Percentiles rank a stretch among this genome's conserved stretches.
phyloP scores from a whole-genome alignment of 2,329 filamentous ascomycete genomes.

The Colletotrichum abscissum region DNA sequence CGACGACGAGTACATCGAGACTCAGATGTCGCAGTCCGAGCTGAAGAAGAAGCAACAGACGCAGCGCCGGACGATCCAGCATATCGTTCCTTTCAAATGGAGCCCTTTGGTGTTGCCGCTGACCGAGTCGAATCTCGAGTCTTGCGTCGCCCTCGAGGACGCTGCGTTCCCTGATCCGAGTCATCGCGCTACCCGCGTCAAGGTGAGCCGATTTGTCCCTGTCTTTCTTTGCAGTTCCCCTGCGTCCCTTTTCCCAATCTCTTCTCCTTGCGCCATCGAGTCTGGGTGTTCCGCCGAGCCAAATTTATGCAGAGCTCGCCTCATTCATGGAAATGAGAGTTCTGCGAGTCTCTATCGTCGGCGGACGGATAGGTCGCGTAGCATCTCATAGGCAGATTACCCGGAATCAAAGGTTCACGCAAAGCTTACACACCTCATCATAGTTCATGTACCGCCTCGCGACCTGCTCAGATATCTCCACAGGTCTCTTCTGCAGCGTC shows the following conservation, averaged over 20 bases:
- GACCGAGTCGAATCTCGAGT: conserved; percentile 72
- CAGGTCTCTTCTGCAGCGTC: conserved; percentile 82
- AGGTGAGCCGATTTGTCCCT: conserved; percentile 52
- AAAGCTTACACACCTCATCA: conserved; percentile 13
- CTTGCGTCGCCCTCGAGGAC: conserved; percentile 66
- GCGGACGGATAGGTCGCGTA: background rate
- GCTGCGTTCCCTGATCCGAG: conserved; percentile 62
- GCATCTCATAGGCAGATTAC: background rate
- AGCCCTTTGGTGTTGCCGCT: conserved; percentile 82
- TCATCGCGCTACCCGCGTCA: conserved; percentile 63
- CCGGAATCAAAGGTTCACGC: background rate
- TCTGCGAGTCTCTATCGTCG: background rate
- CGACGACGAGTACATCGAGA: conserved; percentile 48
- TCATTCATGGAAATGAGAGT: background rate
- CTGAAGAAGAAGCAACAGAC: conserved; percentile 48
- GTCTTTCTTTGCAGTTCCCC: background rate
- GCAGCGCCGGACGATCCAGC: conserved; percentile 49
- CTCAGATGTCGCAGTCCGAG: conserved; percentile 53
- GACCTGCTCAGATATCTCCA: conserved; percentile 78
- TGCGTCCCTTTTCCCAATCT: background rate
- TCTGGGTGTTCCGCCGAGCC: background rate
- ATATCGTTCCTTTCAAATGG: conserved; percentile 67
- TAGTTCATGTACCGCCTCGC: conserved; percentile 83
- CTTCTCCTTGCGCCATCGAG: too few relatives aligned
- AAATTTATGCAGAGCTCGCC: background rate